Base-by-base conservation (phyloP, 805 yeast genomes). In the Candida taoyuanica region DNA sequence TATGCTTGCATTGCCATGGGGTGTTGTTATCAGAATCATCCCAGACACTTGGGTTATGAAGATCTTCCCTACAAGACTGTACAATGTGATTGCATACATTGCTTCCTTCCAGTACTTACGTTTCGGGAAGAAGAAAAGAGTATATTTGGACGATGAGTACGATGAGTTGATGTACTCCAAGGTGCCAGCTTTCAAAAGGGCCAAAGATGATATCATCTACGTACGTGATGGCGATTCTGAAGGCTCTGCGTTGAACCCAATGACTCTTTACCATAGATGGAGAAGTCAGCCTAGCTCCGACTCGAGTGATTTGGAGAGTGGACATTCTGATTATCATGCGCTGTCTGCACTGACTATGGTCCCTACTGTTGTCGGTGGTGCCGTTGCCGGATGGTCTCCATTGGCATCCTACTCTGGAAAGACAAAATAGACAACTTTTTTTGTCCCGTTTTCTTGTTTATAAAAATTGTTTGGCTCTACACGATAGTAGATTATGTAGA, bases 41-140 rank as follows among this genome's bases (percentile, higher is more conserved):
- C 98, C 99, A 2, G 95, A 94, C 62, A 66, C 68, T 42, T 77
- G 87, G 84, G 81, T 76, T 2, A 69, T 71, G 39, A 67, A 58
- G 39, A 53, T 74, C 12, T 84, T 83, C 76, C 96, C 95, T 26
- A 66, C 78, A 2, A 64, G 65, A 42, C 64, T 37, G 11, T 54
- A 44, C 40, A 44, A 44, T 4, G 9, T 23, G 5, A 21, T 52
- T n/a, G 35, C 37, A 13, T 44, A 47, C 33, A 18, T 48, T n/a
- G 25, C 49, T 5, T 42, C 53, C 1, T 50, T 56, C 39, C 34
- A 40, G 20, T 54, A 43, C 27, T 32, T 53, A 9, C 40, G 34
- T 11, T 34, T 34, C 8, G 31, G 42, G 8, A 33, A 40, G 33
- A 46, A 40, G 40, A 37, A 11, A 15, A 34, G 24, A 14, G 42